Evolutionary conservation across 352 stramenopile species (phyloP).

Genomic region (Phytophthora fragariae): DNA sequence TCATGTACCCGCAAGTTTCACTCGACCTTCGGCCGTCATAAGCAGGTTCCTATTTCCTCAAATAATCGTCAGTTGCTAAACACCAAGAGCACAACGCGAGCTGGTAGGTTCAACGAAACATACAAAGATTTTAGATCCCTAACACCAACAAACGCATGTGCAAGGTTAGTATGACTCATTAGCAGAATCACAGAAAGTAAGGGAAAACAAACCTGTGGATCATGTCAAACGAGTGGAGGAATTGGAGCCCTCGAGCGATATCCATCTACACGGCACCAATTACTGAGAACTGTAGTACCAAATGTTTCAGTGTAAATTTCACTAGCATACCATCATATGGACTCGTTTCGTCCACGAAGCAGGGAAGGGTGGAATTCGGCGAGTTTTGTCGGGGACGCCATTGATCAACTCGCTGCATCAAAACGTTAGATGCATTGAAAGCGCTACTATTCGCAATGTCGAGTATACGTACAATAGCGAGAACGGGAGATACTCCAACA

Average conservation of each 20-base stretch:
- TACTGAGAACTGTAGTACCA: background rate
- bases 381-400: constrained; percentile 57
- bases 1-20: constrained; percentile 69
- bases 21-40: constrained; percentile 70
- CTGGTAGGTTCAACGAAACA: constrained; percentile 18
- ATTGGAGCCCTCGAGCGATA: constrained; percentile 73
- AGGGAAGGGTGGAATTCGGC: constrained; percentile 69
- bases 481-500: constrained; percentile 83
- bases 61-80: background rate
- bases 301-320: background rate
- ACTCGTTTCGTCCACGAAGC: constrained; percentile 82
- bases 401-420: constrained; percentile 77
- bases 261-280: constrained; percentile 52
- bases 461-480: constrained; percentile 70
- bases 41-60: constrained; percentile 65
- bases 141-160: background rate
- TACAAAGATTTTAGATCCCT: constrained; percentile 87
- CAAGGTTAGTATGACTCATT: constrained; percentile 3
- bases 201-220: constrained; percentile 61
- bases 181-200: background rate
- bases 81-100: background rate
- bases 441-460: background rate
- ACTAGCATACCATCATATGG: constrained; percentile 70
- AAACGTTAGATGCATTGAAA: constrained; percentile 1
- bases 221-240: constrained; percentile 85